These are phyloP conservation scores for Cynanchum wilfordii DNA, from an alignment of 257 asterid genomes.

Conservation along the genomic window DNA sequence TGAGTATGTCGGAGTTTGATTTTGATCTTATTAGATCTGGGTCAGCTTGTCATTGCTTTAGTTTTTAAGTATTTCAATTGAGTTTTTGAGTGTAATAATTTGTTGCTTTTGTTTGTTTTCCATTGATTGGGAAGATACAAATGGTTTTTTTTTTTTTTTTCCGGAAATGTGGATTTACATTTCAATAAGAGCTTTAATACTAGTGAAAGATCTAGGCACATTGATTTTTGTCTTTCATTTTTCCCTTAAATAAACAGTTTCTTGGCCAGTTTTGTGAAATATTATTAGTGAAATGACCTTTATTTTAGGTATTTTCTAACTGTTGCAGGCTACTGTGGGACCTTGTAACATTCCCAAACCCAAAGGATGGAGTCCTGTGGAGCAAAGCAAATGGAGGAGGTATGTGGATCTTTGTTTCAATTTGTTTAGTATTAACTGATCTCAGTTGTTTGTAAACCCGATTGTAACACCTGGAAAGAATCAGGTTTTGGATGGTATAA, in stretches of 20 bases:
- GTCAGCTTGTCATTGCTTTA: too few relatives aligned
- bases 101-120: background rate
- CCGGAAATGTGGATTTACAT: background rate
- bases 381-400: conserved; percentile 98
- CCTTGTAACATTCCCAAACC: conserved; percentile 95
- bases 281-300: background rate
- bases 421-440: conserved; percentile 4
- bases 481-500: background rate
- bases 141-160: background rate
- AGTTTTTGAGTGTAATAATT: background rate
- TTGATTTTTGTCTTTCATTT: background rate
- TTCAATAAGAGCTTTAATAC: background rate
- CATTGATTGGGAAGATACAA: background rate
- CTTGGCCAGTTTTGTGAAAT: background rate
- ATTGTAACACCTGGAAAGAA: background rate
- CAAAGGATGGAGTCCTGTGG: conserved; percentile 88
- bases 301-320: background rate
- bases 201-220: background rate
- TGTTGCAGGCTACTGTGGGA: conserved; percentile 83
- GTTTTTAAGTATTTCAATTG: background rate
- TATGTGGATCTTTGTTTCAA: conserved; percentile 27
- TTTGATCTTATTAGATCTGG: conserved; percentile 15
- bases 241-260: background rate
- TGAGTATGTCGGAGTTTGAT: background rate
- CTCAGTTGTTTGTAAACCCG: background rate